These are phyloP conservation scores for Aspergillus oerlinghausenensis DNA, from an alignment of 2,329 filamentous ascomycete genomes.

Conservation along the genomic window DNA sequence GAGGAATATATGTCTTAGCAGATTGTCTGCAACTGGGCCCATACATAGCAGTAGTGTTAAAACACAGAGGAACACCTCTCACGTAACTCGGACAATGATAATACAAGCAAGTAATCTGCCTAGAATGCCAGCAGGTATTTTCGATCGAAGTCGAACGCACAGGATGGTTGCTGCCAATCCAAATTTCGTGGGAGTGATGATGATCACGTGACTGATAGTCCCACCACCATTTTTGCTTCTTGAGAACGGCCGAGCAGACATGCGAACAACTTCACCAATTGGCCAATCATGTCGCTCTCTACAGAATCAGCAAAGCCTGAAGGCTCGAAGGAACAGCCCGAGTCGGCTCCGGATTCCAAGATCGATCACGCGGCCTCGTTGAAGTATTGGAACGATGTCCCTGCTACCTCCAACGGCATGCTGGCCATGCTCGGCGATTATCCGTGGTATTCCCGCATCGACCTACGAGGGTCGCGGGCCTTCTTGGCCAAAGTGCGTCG, in stretches of 20 bases:
- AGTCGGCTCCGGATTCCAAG: constrained; percentile 8
- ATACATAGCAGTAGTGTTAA: background rate
- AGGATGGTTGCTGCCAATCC: background rate
- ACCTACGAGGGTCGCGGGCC: constrained; percentile 63
- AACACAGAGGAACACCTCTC: too few species aligned
- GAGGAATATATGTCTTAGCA: background rate
- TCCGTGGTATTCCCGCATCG: constrained; percentile 63
- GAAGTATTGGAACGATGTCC: constrained; percentile 31
- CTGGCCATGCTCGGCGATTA: constrained; percentile 60
- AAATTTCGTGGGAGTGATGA: background rate
- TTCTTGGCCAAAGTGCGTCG: constrained; percentile 62
- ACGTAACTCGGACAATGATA: background rate
- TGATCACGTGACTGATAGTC: background rate
- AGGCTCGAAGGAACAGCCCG: background rate
- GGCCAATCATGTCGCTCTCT: background rate
- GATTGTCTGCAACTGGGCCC: too few species aligned
- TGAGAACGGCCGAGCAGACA: background rate
- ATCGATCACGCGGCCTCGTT: constrained; percentile 35
- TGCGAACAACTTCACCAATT: background rate
- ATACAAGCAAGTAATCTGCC: background rate
- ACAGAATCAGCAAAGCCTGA: background rate
- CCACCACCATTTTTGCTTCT: background rate
- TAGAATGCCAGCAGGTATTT: background rate
- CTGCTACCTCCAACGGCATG: constrained; percentile 52
- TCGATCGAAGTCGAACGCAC: background rate